A percentile compares a stretch with the other conserved stretches of the same genome.
Evolutionary conservation across 1,139 yeast genomes (phyloP).

Genomic region (Saccharomyces hybrid): DNA sequence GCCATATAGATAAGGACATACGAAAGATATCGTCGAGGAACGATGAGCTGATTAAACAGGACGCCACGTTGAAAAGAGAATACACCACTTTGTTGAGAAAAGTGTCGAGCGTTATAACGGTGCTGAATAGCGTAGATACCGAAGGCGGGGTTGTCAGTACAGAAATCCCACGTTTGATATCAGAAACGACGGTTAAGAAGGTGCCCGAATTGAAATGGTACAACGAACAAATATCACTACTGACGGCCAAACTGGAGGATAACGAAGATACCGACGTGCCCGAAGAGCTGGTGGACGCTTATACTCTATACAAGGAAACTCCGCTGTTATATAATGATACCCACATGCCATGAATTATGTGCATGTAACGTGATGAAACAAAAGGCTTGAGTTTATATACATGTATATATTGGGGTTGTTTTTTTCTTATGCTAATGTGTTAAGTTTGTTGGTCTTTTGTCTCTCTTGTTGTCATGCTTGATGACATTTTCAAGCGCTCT

Average conservation of each 20-base stretch:
- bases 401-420: background rate
- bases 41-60: conserved; percentile 29
- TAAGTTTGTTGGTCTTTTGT: background rate
- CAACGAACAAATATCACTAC: conserved; percentile 18
- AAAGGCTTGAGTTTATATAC: background rate
- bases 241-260: conserved; percentile 9
- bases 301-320: conserved; percentile 23
- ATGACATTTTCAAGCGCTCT: conserved; percentile 49
- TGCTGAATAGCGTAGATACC: conserved; percentile 19
- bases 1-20: conserved; percentile 9
- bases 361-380: background rate
- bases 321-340: conserved; percentile 27
- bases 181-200: conserved; percentile 14
- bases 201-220: conserved; percentile 26
- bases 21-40: conserved; percentile 20
- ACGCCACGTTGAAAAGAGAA: conserved; percentile 24
- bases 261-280: conserved; percentile 19
- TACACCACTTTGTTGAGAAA: conserved; percentile 30
- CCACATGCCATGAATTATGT: background rate
- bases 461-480: conserved; percentile 36
- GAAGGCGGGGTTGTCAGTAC: background rate
- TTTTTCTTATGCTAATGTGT: background rate
- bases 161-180: conserved; percentile 9
- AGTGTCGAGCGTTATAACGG: conserved; percentile 23
- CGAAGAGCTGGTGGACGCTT: conserved; percentile 22